A percentile compares a stretch with the other conserved stretches of the same genome.
phyloP scores from a whole-genome alignment of 225 moss, liverwort and hornwort genomes.

The Pseudoscleropodium purum region DNA sequence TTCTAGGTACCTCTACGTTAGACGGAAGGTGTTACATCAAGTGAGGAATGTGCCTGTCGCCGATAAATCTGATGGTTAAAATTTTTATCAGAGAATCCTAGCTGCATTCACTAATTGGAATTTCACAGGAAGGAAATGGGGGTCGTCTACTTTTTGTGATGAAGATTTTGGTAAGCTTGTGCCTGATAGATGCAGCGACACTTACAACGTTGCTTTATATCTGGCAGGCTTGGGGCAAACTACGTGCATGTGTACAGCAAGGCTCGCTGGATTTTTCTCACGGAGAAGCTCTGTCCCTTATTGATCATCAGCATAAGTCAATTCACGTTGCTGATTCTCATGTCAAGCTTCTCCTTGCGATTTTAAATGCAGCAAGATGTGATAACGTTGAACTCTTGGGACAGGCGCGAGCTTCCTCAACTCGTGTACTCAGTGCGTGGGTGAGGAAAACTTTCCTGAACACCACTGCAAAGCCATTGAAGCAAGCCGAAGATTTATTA shows the following conservation, averaged over 20 bases:
- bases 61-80: not conserved
- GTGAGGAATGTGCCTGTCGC: not conserved
- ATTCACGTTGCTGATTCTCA: slow-evolving; percentile 86
- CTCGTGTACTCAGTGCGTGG: slow-evolving; percentile 52
- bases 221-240: slow-evolving; percentile 64
- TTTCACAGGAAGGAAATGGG: not conserved
- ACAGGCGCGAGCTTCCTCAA: slow-evolving; percentile 47
- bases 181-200: not conserved
- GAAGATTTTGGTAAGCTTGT: not conserved
- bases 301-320: slow-evolving; percentile 48
- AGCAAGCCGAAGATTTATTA: slow-evolving; percentile 43
- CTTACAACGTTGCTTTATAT: not conserved
- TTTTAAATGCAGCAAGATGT: slow-evolving; percentile 45
- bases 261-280: slow-evolving; percentile 39
- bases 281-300: slow-evolving; percentile 47
- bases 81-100: not conserved
- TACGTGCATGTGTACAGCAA: slow-evolving; percentile 54
- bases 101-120: not conserved
- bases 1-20: not conserved
- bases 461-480: slow-evolving; percentile 15
- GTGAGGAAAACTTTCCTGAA: slow-evolving; percentile 58
- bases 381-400: slow-evolving; percentile 39
- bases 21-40: not conserved
- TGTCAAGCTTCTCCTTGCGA: slow-evolving; percentile 61
- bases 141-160: not conserved